A percentile compares a stretch with the other conserved stretches of the same genome.
phyloP scores from a whole-genome alignment of 331 rosid genomes.

The Quercus tomentella region DNA sequence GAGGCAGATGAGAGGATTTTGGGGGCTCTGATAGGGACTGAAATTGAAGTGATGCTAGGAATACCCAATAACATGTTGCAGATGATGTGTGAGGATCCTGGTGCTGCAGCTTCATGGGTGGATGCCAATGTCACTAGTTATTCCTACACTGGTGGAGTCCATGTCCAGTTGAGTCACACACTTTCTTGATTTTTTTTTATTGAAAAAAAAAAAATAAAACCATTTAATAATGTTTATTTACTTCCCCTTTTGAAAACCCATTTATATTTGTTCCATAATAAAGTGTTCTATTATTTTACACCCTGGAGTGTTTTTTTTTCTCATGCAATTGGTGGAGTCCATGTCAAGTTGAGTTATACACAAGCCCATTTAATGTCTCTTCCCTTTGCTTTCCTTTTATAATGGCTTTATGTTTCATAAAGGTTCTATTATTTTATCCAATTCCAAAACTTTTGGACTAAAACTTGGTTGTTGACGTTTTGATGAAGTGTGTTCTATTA shows the following conservation, averaged over 20 bases:
- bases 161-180: constrained; percentile 69
- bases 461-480: too few relatives aligned
- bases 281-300: constrained; percentile 1
- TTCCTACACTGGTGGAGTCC: constrained; percentile 66
- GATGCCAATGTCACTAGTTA: constrained; percentile 74
- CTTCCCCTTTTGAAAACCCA: background rate
- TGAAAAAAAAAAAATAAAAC: background rate
- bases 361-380: too few relatives aligned
- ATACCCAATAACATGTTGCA: constrained; percentile 71
- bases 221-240: background rate
- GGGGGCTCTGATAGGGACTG: constrained; percentile 61
- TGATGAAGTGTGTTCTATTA: too few relatives aligned
- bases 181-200: background rate
- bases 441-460: too few relatives aligned
- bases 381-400: too few relatives aligned
- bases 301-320: background rate
- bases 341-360: too few relatives aligned
- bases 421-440: too few relatives aligned
- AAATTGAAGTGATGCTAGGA: constrained; percentile 79
- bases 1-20: constrained; percentile 74
- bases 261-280: background rate
- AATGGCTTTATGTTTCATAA: too few relatives aligned
- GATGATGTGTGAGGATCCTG: constrained; percentile 43
- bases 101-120: constrained; percentile 78
- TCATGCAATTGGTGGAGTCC: too few relatives aligned